Conservation (phyloP, 1,284 basidiomycete genomes). For the Xerocomus alliaceus region DNA sequence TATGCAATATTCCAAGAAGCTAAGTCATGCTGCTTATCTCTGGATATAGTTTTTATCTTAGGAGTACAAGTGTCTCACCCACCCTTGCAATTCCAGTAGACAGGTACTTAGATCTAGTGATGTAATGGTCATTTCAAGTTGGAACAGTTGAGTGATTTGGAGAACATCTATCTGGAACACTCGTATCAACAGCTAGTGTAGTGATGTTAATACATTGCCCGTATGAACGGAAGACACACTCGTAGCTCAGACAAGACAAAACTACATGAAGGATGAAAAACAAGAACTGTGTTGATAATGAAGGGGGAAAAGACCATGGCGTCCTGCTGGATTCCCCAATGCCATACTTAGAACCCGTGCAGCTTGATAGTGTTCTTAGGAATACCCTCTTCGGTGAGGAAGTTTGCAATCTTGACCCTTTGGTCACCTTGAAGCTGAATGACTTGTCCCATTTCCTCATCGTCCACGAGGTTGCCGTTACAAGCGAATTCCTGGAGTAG, state of each 20-base stretch:
- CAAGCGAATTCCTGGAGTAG: slow-evolving; percentile 90
- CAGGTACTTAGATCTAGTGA: background rate
- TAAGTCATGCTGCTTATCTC: slow-evolving; percentile 27
- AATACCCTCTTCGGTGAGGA: slow-evolving; percentile 83
- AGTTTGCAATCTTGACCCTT: slow-evolving; percentile 86
- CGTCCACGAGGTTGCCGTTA: slow-evolving; percentile 97
- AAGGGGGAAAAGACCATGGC: slow-evolving; percentile 8
- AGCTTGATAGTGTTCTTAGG: slow-evolving; percentile 80
- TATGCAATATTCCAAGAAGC: slow-evolving; percentile 19
- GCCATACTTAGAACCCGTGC: slow-evolving; percentile 73
- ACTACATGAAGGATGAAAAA: slow-evolving; percentile 27
- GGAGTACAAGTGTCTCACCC: slow-evolving; percentile 2
- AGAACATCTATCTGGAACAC: slow-evolving; percentile 32
- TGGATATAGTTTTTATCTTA: slow-evolving; percentile 20
- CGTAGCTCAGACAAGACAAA: slow-evolving; percentile 21
- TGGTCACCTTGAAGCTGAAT: slow-evolving; percentile 99
- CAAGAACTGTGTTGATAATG: slow-evolving; percentile 17
- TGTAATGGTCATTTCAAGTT: slow-evolving; percentile 9
- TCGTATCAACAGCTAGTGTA: slow-evolving; percentile 34
- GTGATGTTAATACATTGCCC: slow-evolving; percentile 37
- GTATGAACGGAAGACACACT: slow-evolving; percentile 23
- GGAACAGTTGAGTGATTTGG: slow-evolving; percentile 14
- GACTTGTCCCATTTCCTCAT: slow-evolving; percentile 96
- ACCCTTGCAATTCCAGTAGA: background rate
- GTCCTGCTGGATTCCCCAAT: slow-evolving; percentile 9